phyloP scores from a whole-genome alignment of 441 rosid species.

The Populus trichocarpa region DNA sequence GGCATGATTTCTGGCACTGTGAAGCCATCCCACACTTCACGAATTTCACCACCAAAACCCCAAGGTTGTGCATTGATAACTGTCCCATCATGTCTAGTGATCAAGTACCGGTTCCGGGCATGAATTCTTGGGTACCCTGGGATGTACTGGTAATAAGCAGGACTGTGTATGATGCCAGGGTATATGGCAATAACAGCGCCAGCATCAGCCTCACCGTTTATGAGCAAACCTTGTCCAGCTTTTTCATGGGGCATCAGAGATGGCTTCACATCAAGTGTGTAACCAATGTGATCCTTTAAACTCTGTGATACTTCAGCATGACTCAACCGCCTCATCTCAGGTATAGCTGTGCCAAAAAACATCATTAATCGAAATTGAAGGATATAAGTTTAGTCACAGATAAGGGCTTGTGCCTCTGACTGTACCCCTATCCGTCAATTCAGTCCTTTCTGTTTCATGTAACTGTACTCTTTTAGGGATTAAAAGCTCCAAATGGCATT shows the following conservation, averaged over 20 bases:
- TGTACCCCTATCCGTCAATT: background rate
- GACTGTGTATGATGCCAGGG: conserved; percentile 73
- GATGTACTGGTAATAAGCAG: conserved; percentile 68
- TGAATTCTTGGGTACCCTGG: conserved; percentile 78
- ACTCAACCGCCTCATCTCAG: conserved; percentile 56
- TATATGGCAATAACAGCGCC: conserved; percentile 77
- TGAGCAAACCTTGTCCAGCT: conserved; percentile 70
- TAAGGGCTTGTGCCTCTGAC: background rate
- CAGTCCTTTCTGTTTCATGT: background rate
- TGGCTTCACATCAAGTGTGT: conserved; percentile 52
- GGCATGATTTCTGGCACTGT: conserved; percentile 26
- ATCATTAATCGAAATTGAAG: conserved; percentile 32
- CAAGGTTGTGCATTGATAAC: conserved; percentile 85
- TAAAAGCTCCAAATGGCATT: background rate
- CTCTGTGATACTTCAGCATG: conserved; percentile 50
- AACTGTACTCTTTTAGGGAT: background rate
- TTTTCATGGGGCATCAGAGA: conserved; percentile 66
- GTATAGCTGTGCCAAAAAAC: conserved; percentile 69
- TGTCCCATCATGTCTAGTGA: conserved; percentile 72
- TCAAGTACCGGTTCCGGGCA: conserved; percentile 59
- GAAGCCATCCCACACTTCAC: conserved; percentile 56
- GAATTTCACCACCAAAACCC: conserved; percentile 68
- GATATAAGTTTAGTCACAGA: background rate
- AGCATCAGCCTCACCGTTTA: conserved; percentile 67
- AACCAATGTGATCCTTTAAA: conserved; percentile 66